Percentiles rank a stretch among this genome's conserved stretches.
Evolutionary conservation across 228 moss, liverwort and hornwort species (phyloP).

Genomic region (Sphagnum magellanicum): DNA sequence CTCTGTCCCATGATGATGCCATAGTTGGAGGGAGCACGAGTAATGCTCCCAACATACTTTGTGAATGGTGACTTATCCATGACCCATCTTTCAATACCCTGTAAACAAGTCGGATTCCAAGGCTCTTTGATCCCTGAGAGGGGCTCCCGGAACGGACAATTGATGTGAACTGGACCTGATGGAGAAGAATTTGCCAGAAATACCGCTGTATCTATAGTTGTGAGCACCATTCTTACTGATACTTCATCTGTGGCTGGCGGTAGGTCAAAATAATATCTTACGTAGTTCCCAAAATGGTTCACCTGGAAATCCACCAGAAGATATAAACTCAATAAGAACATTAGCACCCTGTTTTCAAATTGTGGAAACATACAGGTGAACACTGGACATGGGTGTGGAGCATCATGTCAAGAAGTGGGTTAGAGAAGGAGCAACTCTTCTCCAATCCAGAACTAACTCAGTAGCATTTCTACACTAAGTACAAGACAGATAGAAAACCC

Average conservation of each 20-base stretch:
- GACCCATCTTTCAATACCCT: slow-evolving; percentile 75
- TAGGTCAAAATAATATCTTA: slow-evolving; percentile 73
- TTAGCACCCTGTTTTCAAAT: neutral
- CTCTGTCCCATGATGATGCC: neutral
- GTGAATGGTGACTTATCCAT: slow-evolving; percentile 69
- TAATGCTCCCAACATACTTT: slow-evolving; percentile 37
- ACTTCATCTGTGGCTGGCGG: slow-evolving; percentile 79
- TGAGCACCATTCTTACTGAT: slow-evolving; percentile 82
- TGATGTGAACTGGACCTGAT: slow-evolving; percentile 87
- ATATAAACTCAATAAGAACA: neutral
- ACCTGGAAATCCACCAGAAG: slow-evolving; percentile 27
- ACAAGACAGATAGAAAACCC: too few species aligned
- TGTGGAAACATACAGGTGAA: neutral
- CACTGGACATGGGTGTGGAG: too few species aligned
- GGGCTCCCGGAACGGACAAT: slow-evolving; percentile 79
- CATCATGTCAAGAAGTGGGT: too few species aligned
- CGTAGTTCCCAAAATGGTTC: slow-evolving; percentile 77
- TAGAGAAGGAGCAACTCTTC: too few species aligned
- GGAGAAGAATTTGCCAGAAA: slow-evolving; percentile 62
- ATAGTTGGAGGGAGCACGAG: neutral
- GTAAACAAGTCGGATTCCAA: slow-evolving; percentile 65
- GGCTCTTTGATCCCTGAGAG: slow-evolving; percentile 52
- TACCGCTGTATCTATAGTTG: slow-evolving; percentile 81
- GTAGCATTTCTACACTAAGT: too few species aligned
- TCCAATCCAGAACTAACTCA: too few species aligned